Conservation (phyloP, 2,329 filamentous ascomycete genomes). For the Monilinia fructigena region DNA sequence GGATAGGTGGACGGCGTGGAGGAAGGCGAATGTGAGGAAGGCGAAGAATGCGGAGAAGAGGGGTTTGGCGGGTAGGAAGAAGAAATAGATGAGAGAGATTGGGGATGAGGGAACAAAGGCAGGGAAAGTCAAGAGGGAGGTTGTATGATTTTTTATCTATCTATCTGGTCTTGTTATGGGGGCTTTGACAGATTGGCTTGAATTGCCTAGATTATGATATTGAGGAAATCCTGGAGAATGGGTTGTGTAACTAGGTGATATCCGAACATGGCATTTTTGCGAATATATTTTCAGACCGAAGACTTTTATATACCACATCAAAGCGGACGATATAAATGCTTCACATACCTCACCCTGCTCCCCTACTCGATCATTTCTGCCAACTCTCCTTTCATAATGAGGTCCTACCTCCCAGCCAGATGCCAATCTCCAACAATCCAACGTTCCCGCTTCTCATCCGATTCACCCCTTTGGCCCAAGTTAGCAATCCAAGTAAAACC, state of each 20-base stretch:
- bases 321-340: neutral
- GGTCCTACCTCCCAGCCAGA: no score
- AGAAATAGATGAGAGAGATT: slow-evolving; percentile 20
- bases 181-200: neutral
- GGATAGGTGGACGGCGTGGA: slow-evolving; percentile 61
- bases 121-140: neutral
- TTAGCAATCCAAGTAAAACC: no score
- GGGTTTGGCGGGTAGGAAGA: slow-evolving; percentile 47
- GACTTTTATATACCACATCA: neutral
- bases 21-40: slow-evolving; percentile 53
- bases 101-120: neutral
- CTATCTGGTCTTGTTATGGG: neutral
- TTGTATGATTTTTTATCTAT: slow-evolving; percentile 4
- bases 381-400: neutral
- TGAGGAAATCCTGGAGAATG: neutral
- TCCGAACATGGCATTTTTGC: neutral
- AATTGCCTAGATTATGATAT: neutral
- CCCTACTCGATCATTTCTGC: neutral
- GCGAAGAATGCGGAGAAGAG: slow-evolving; percentile 53
- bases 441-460: no score
- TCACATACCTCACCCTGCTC: neutral
- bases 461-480: no score
- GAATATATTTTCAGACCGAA: neutral
- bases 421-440: no score
- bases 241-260: neutral